phyloP scores from a whole-genome alignment of 331 rosid genomes.

The Dryas integrifolia region DNA sequence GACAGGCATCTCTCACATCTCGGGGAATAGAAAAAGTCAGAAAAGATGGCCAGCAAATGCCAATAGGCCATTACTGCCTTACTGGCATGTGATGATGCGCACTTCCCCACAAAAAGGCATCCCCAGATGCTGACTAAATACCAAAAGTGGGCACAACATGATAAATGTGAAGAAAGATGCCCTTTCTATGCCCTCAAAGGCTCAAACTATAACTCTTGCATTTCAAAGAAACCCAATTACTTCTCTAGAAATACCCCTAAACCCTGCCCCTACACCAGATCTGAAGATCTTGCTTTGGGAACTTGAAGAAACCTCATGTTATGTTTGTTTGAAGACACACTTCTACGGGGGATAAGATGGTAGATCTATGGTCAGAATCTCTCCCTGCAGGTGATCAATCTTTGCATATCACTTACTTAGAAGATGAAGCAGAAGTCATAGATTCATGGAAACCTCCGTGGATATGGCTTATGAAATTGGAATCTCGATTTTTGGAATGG shows the following conservation, averaged over 20 bases:
- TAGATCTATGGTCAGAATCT: constrained; percentile 1
- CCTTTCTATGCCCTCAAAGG: neutral
- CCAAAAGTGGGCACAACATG: neutral
- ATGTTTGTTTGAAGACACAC: neutral
- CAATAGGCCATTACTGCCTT: neutral
- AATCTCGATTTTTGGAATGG: constrained; percentile 8
- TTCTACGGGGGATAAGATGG: neutral
- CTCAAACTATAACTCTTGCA: neutral
- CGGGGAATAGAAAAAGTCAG: neutral
- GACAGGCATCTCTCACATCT: neutral
- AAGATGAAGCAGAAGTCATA: neutral
- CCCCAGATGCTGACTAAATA: neutral
- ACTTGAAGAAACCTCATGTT: neutral
- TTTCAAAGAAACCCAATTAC: neutral
- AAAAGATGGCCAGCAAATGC: neutral
- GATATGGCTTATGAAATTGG: neutral
- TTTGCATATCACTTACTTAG: neutral
- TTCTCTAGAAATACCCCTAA: too few relatives aligned
- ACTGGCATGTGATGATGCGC: neutral
- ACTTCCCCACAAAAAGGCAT: neutral
- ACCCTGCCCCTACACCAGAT: neutral
- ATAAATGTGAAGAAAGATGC: neutral
- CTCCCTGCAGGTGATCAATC: constrained; percentile 5
- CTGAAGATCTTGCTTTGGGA: neutral
- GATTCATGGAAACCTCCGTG: neutral